Evolutionary conservation across 176 grass and related monocot species (phyloP).

Genomic region (Aegilops bicornis): DNA sequence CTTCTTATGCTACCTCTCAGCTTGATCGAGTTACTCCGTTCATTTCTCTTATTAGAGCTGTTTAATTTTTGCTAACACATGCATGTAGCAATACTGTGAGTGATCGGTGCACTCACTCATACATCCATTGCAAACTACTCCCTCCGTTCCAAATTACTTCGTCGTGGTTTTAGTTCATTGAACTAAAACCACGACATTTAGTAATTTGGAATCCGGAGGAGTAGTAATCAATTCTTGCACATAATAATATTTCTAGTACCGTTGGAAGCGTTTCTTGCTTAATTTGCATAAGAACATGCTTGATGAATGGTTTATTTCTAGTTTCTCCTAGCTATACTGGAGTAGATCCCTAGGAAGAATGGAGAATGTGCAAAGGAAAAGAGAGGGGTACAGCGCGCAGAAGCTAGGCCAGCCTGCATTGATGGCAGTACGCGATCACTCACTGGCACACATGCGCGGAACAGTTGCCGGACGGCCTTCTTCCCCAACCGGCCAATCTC

Average conservation of each 20-base stretch:
- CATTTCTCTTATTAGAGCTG: neutral
- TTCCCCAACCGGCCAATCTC: slow-evolving; percentile 12
- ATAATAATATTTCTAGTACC: neutral
- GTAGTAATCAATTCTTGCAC: neutral
- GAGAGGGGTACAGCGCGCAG: slow-evolving; percentile 22
- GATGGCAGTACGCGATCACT: slow-evolving; percentile 31
- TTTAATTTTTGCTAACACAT: neutral
- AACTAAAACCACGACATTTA: no score
- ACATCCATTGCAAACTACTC: neutral
- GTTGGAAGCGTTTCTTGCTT: neutral
- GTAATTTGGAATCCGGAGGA: no score
- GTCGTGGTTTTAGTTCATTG: no score
- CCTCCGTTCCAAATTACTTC: no score
- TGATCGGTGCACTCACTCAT: neutral
- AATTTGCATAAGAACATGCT: slow-evolving; percentile 16
- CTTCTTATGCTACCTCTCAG: neutral
- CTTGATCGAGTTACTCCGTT: neutral
- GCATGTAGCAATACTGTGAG: neutral
- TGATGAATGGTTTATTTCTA: neutral
- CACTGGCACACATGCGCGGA: slow-evolving; percentile 33
- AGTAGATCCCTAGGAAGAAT: slow-evolving; percentile 3
- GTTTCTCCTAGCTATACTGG: neutral
- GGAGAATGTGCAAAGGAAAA: slow-evolving; percentile 24
- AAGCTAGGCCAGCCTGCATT: slow-evolving; percentile 24
- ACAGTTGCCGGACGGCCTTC: slow-evolving; percentile 29